phyloP scores from a whole-genome alignment of 2,329 filamentous ascomycete species.

The Aspergillus fumigatiaffinis region DNA sequence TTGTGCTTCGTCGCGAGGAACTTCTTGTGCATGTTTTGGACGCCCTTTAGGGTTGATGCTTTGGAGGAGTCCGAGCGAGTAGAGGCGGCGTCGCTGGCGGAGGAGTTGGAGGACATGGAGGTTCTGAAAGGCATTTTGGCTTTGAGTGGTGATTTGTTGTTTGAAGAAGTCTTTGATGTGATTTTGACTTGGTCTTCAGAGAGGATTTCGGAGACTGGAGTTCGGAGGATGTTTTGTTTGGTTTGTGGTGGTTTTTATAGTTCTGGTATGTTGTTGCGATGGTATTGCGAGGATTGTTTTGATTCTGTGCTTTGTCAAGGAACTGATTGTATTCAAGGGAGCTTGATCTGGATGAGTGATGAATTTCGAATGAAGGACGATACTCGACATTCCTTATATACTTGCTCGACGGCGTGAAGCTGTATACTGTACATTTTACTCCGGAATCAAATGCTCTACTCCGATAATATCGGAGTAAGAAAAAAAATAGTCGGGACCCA shows the following conservation, averaged over 20 bases:
- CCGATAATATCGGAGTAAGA: background rate
- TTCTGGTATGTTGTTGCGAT: background rate
- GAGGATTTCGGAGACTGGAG: background rate
- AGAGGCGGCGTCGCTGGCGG: constrained; percentile 16
- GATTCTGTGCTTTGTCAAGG: background rate
- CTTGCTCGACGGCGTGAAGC: background rate
- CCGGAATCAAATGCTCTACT: background rate
- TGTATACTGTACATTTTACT: background rate
- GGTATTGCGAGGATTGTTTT: background rate
- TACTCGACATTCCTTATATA: background rate
- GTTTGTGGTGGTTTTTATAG: background rate
- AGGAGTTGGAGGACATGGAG: constrained; percentile 12
- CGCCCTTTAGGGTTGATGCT: constrained; percentile 22
- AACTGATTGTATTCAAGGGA: background rate
- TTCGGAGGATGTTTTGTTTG: background rate
- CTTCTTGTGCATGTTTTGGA: constrained; percentile 14
- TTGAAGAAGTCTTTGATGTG: constrained; percentile 1
- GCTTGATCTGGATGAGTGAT: background rate
- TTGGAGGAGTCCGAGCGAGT: constrained; percentile 21
- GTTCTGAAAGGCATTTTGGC: background rate
- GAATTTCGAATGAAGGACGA: background rate
- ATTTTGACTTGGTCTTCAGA: background rate
- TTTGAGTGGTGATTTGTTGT: background rate
- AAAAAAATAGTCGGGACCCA: background rate
- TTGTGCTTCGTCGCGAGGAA: constrained; percentile 18